Evolutionary conservation across 768 basidiomycete species (phyloP), one percentile per base, ranked within the genome.

Genomic region (Daedaleopsis nitida): DNA sequence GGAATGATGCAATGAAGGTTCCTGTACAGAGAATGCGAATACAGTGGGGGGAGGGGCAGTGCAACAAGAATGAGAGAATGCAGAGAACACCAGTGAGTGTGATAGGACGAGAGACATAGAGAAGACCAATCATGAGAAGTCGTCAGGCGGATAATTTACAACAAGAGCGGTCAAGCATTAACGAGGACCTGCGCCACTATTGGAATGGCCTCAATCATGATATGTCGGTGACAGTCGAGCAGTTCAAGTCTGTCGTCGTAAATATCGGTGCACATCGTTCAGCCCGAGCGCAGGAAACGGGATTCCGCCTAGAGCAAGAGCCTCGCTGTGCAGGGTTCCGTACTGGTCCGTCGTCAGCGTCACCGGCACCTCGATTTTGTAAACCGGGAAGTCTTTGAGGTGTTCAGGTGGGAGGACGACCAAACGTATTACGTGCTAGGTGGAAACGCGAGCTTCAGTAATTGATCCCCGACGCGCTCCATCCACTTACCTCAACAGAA

Each of bases 211-310:
- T n/a, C 27, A 32, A 32, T 32, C 27, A 32, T 16, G 43, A 44
- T 10, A 16, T 43, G 7, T 32, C 27, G 27, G 27, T 32, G 27
- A 7, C 27, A 32, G 27, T 32, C 27, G 27, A 32, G 27, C 27
- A 32, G 27, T 7, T 32, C 7, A 32, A 32, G 27, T 32, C 27
- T 32, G 6, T 35, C 21, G 51, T 17, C 62, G 62, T 35, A 57
- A 49, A 23, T 59, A 51, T 49, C 62, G 62, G 12, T 48, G 53
- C 10, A 60, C 47, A 16, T 65, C 64, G 48, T 47, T 65, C 17
- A 80, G 67, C 11, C 76, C 79, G 37, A 81, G 66, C 2, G 80
- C 80, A 5, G 80, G 80, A 13, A 74, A 73, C 9, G 77, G 76
- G 17, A 69, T 66, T 1, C 77, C 78, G 16, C 75, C 78, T 23